Conservation (phyloP, 371 early-diverging fungal species). For the Chytridium lagenaria region DNA sequence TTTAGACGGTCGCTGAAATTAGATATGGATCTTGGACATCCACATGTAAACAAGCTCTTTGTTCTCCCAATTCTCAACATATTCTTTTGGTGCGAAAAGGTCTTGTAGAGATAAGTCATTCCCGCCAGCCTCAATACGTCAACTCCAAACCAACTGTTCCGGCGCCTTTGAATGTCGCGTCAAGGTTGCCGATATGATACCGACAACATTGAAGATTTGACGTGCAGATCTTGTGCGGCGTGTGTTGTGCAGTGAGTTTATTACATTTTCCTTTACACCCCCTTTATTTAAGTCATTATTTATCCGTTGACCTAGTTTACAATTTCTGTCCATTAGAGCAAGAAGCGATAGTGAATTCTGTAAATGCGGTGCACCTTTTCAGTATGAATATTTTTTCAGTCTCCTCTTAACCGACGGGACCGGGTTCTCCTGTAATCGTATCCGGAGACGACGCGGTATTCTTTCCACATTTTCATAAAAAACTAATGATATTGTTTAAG, state of each 20-base stretch:
- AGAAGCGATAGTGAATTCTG: neutral
- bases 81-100: too few relatives aligned
- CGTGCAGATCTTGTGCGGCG: neutral
- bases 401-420: slow-evolving; percentile 20
- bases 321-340: neutral
- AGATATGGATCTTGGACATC: neutral
- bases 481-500: too few relatives aligned
- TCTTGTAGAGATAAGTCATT: too few relatives aligned
- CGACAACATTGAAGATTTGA: neutral
- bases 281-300: too few relatives aligned
- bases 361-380: neutral
- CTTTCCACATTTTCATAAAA: too few relatives aligned
- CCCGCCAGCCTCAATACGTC: too few relatives aligned
- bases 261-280: neutral
- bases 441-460: slow-evolving; percentile 25
- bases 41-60: too few relatives aligned
- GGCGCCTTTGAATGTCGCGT: neutral
- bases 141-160: too few relatives aligned
- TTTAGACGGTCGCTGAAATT: neutral
- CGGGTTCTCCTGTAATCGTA: slow-evolving; percentile 16
- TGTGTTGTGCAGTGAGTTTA: neutral
- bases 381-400: slow-evolving; percentile 3
- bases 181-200: neutral
- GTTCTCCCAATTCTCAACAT: too few relatives aligned
- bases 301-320: neutral